Conservation (phyloP, 1,284 basidiomycete genomes). For the Cryptococcus sp. region DNA sequence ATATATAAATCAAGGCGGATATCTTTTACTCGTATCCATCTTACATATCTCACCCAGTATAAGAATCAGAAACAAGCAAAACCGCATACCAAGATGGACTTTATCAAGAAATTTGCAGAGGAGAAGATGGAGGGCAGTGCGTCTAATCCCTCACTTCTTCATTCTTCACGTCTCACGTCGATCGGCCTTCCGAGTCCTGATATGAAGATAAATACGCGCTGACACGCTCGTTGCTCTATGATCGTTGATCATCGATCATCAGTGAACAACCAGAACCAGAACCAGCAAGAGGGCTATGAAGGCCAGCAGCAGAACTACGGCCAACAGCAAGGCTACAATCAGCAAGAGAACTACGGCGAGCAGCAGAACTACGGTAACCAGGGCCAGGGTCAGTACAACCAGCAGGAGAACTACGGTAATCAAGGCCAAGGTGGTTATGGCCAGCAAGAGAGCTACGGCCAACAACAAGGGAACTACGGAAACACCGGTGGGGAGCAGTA, state of each 20-base stretch:
- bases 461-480: conserved; percentile 1
- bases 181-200: background rate
- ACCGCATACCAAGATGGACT: conserved; percentile 17
- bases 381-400: conserved; percentile 5
- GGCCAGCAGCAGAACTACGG: background rate
- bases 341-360: conserved; percentile 3
- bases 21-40: background rate
- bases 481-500: conserved; percentile 41
- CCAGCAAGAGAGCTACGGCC: conserved; percentile 7
- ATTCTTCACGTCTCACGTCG: background rate
- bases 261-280: conserved; percentile 11
- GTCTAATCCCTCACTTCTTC: conserved; percentile 8
- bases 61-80: conserved; percentile 3
- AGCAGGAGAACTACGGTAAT: conserved; percentile 9
- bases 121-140: conserved; percentile 16
- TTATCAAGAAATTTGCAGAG: conserved; percentile 24
- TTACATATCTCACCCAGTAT: background rate
- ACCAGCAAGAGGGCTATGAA: conserved; percentile 4
- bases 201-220: background rate
- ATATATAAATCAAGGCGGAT: too few species aligned
- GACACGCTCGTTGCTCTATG: too few species aligned
- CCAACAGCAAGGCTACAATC: background rate
- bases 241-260: background rate
- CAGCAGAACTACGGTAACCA: conserved; percentile 4
- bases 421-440: conserved; percentile 9